Evolutionary conservation across 176 grass and related monocot genomes (phyloP), one percentile per base, ranked within the genome.

Genomic region (Oryza coarctata): DNA sequence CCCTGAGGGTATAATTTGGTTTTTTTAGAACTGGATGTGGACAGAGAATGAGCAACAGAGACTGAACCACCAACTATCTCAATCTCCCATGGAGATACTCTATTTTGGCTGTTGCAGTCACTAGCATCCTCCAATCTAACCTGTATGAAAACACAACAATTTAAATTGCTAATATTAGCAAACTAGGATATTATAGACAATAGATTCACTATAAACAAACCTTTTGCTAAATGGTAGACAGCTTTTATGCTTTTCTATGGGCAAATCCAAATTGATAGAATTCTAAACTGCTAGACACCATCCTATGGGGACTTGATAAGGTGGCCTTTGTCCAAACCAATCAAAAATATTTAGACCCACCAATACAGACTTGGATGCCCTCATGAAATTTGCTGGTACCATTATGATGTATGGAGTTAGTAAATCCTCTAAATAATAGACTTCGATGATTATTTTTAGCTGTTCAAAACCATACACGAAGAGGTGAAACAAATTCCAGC

Each of bases 1-100:
- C 79, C 86, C 58, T 87, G 77, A 81, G 88, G 63, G 43, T 86
- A 86, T 69, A 90, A 76, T 84, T 99, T 99, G 26, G 89, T 89
- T 88, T 88, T 87, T 89, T 99, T 99, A 60, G 87, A 91, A 85
- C 87, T 84, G 39, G 87, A 86, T 88, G 81, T 50, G 28, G 90
- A 80, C 57, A 93, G 71, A 77, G 77, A 84, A 62, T 86, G 76
- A 45, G 79, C 77, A 65, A 84, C 63, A 36, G 85, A 88, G 73
- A 89, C 65, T 62, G 84, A 91, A 85, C 89, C 74, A 57, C 84
- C 86, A 67, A 87, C 81, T 84, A 76, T 77, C 35, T 99, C 91
- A 25, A 99, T 92, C 63, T 99, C 93, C 96, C 96, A 95, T 62
- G 96, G 96, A 78, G 96, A 99, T 63, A 90, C 78, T 80, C 96